These are phyloP conservation scores for Lodderomyces theae DNA, from an alignment of 1,139 yeast species.

Conservation along the genomic window DNA sequence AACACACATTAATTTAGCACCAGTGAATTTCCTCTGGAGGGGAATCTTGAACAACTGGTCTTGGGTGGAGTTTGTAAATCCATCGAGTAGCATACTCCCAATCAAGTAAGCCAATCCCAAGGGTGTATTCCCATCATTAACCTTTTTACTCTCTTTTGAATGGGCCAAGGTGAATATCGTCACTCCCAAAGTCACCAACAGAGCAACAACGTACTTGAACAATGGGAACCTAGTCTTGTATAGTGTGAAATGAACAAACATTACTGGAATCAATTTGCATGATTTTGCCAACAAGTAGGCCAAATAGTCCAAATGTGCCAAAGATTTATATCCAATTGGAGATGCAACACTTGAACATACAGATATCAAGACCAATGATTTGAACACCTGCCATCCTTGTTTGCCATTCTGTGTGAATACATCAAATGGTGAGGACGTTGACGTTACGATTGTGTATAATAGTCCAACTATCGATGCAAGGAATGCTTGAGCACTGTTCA, in stretches of 20 bases:
- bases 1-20: slow-evolving; percentile 85
- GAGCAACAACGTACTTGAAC: slow-evolving; percentile 76
- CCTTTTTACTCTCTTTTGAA: slow-evolving; percentile 17
- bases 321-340: slow-evolving; percentile 73
- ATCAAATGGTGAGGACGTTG: slow-evolving; percentile 28
- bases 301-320: slow-evolving; percentile 81
- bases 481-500: slow-evolving; percentile 70
- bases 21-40: slow-evolving; percentile 30
- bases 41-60: slow-evolving; percentile 67
- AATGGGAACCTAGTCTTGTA: slow-evolving; percentile 72
- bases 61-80: slow-evolving; percentile 89
- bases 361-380: slow-evolving; percentile 62
- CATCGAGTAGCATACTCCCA: slow-evolving; percentile 75
- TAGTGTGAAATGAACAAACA: slow-evolving; percentile 73
- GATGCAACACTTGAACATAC: slow-evolving; percentile 77
- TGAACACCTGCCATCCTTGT: slow-evolving; percentile 23
- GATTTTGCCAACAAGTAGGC: slow-evolving; percentile 86
- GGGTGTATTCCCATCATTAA: slow-evolving; percentile 40
- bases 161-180: slow-evolving; percentile 63
- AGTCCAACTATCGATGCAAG: slow-evolving; percentile 72
- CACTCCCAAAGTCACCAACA: slow-evolving; percentile 77
- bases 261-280: slow-evolving; percentile 89
- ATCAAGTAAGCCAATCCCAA: slow-evolving; percentile 62
- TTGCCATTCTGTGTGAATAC: slow-evolving; percentile 27
- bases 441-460: slow-evolving; percentile 44